Conservation (phyloP, 495 filamentous ascomycete species). For the Rostrohypoxylon terebratum region DNA sequence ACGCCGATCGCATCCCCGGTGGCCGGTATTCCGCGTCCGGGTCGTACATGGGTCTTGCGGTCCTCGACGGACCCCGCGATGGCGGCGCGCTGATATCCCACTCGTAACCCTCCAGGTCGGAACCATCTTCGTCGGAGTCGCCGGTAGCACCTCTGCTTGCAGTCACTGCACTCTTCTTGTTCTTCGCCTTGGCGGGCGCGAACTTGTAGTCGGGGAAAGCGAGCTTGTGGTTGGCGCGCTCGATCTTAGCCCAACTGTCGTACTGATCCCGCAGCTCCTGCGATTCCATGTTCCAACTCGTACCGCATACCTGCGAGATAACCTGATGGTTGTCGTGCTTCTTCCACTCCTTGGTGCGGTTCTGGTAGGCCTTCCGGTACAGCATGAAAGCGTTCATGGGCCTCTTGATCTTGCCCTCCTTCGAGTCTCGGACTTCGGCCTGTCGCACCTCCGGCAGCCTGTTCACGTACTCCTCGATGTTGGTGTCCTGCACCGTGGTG, state of each 20-base stretch:
- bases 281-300: constrained; percentile 87
- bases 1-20: constrained; percentile 40
- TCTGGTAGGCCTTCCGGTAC: constrained; percentile 92
- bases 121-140: constrained; percentile 57
- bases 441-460: constrained; percentile 73
- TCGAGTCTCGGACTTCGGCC: constrained; percentile 72
- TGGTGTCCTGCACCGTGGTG: constrained; percentile 69
- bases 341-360: constrained; percentile 84
- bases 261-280: constrained; percentile 78
- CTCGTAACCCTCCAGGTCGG: constrained; percentile 45
- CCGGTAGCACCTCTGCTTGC: neutral
- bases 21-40: constrained; percentile 53
- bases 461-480: constrained; percentile 88
- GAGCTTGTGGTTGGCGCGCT: constrained; percentile 84
- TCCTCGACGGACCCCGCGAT: constrained; percentile 49
- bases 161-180: constrained; percentile 36
- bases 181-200: constrained; percentile 80
- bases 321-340: constrained; percentile 93
- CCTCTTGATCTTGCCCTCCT: constrained; percentile 84
- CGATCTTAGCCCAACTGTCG: constrained; percentile 81
- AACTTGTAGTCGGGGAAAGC: constrained; percentile 97
- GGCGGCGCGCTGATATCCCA: constrained; percentile 51
- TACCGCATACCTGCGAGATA: constrained; percentile 84
- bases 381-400: constrained; percentile 99
- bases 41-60: constrained; percentile 49